These are phyloP conservation scores for Physcomitrium patens DNA, from an alignment of 225 moss, liverwort and hornwort genomes.

Conservation along the genomic window DNA sequence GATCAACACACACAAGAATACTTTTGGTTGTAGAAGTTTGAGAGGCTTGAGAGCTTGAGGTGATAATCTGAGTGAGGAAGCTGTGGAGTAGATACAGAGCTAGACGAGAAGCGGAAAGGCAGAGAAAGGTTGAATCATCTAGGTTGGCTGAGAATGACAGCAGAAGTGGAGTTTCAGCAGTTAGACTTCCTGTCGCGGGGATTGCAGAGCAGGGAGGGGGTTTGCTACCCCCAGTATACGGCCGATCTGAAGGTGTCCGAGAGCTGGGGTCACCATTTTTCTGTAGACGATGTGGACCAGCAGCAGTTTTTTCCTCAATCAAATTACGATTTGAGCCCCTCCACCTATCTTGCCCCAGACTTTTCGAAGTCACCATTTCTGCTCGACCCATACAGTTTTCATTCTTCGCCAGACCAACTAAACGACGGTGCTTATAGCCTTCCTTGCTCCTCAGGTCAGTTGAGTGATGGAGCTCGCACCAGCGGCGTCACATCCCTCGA, in stretches of 20 bases:
- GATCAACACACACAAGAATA: neutral
- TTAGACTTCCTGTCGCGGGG: constrained; percentile 12
- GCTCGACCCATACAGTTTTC: neutral
- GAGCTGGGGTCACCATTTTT: constrained; percentile 27
- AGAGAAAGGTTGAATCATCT: neutral
- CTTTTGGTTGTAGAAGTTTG: neutral
- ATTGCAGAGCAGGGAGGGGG: constrained; percentile 30
- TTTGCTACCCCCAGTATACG: constrained; percentile 32
- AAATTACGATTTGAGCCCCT: constrained; percentile 18
- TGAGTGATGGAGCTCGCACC: constrained; percentile 31
- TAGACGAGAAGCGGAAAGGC: neutral
- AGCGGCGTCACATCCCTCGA: constrained; percentile 14
- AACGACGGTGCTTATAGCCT: constrained; percentile 18
- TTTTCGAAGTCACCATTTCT: constrained; percentile 36
- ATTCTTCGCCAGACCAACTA: constrained; percentile 1
- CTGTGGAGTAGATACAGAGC: neutral
- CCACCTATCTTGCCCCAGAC: neutral
- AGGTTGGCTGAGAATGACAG: constrained; percentile 56
- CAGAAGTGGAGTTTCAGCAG: constrained; percentile 40
- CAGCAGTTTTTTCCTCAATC: constrained; percentile 28
- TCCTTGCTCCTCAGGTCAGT: constrained; percentile 5
- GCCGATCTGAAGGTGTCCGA: constrained; percentile 43
- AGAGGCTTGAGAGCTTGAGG: neutral
- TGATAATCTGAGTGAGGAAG: constrained; percentile 4
- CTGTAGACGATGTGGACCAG: constrained; percentile 36